Percentiles rank a stretch among this genome's conserved stretches.
Evolutionary conservation across 2,329 filamentous ascomycete genomes (phyloP).

Genomic region (Pyricularia pennisetigena): DNA sequence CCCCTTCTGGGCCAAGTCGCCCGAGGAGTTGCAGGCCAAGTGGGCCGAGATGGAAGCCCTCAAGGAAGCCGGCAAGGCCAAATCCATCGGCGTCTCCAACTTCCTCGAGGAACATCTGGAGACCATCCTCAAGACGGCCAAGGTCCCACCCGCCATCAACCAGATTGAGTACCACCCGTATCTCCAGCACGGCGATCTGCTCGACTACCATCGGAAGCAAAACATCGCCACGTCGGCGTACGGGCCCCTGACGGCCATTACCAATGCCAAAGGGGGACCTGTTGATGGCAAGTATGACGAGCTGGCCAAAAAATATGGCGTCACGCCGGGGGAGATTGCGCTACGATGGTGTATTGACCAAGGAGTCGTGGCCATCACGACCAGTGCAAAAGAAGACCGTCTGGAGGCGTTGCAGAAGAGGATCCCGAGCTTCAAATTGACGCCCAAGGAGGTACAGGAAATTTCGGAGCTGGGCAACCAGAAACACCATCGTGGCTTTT

Average conservation of each 20-base stretch:
- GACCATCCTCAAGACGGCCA: conserved; percentile 45
- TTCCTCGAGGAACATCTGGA: conserved; percentile 50
- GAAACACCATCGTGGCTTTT: conserved; percentile 55
- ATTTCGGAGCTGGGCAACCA: conserved; percentile 44
- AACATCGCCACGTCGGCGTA: conserved; percentile 48
- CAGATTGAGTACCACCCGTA: conserved; percentile 79
- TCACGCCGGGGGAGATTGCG: conserved; percentile 43
- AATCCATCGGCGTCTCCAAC: conserved; percentile 71
- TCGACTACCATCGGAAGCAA: conserved; percentile 47
- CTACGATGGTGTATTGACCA: conserved; percentile 52
- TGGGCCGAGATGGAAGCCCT: conserved; percentile 57
- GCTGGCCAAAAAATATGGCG: conserved; percentile 48
- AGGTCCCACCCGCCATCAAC: conserved; percentile 58
- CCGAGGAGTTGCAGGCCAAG: conserved; percentile 43
- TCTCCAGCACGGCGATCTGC: conserved; percentile 51
- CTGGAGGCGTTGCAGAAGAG: conserved; percentile 44
- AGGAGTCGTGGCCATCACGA: conserved; percentile 48
- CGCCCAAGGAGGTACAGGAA: conserved; percentile 44
- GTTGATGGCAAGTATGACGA: conserved; percentile 38
- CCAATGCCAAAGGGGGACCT: conserved; percentile 39
- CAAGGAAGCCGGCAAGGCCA: conserved; percentile 53
- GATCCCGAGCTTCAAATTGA: conserved; percentile 46
- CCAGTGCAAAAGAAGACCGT: conserved; percentile 47
- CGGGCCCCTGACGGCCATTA: conserved; percentile 41
- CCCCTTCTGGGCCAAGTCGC: conserved; percentile 39